Conservation (phyloP, 1,284 basidiomycete genomes). For the Schizophyllum amplum region DNA sequence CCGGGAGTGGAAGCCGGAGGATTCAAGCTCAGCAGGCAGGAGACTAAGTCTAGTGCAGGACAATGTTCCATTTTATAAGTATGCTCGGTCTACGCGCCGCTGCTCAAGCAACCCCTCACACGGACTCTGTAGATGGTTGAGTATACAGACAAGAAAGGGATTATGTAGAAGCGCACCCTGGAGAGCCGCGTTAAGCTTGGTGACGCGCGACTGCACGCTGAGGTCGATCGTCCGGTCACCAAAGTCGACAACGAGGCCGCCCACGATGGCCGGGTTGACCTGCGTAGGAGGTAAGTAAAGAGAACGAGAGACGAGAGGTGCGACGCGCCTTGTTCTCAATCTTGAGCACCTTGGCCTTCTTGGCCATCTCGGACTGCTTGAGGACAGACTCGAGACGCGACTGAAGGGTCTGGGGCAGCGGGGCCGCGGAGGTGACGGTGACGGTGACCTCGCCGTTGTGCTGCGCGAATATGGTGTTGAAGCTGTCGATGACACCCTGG, state of each 20-base stretch:
- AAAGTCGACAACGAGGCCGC: slow-evolving; percentile 93
- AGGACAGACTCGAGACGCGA: slow-evolving; percentile 74
- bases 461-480: slow-evolving; percentile 83
- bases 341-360: slow-evolving; percentile 80
- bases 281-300: slow-evolving; percentile 21
- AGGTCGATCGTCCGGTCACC: slow-evolving; percentile 98
- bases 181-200: slow-evolving; percentile 87
- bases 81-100: slow-evolving; percentile 4
- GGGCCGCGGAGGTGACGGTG: slow-evolving; percentile 81
- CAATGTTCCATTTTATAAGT: neutral
- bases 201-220: slow-evolving; percentile 88
- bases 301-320: slow-evolving; percentile 1
- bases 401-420: slow-evolving; percentile 69
- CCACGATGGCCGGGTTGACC: slow-evolving; percentile 84
- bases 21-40: too few relatives aligned
- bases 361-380: slow-evolving; percentile 78
- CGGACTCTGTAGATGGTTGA: slow-evolving; percentile 21
- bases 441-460: slow-evolving; percentile 94
- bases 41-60: too few relatives aligned
- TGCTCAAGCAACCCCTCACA: slow-evolving; percentile 18
- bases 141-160: neutral
- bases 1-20: too few relatives aligned
- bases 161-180: slow-evolving; percentile 44
- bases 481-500: slow-evolving; percentile 84
- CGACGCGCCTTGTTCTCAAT: slow-evolving; percentile 74